Evolutionary conservation across 495 filamentous ascomycete genomes (phyloP).

Genomic region (Podospora pseudoanserina): DNA sequence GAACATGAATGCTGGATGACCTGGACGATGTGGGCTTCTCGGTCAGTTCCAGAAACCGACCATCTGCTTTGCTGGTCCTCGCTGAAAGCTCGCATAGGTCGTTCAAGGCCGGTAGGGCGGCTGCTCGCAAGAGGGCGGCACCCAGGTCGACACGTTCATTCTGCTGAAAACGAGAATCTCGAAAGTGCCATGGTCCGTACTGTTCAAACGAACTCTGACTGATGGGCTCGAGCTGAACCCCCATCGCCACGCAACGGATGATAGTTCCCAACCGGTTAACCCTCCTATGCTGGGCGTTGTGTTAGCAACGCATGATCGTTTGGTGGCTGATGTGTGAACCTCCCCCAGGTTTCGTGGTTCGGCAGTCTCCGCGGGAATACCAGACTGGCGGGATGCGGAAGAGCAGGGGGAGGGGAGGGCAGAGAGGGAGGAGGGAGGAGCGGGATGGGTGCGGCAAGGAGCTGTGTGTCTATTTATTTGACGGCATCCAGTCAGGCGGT

Average conservation of each 20-base stretch:
- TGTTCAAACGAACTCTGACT: slow-evolving; percentile 28
- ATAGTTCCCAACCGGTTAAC: neutral
- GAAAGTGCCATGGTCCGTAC: slow-evolving; percentile 33
- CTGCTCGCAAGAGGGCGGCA: slow-evolving; percentile 23
- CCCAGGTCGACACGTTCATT: slow-evolving; percentile 18
- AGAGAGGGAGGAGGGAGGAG: slow-evolving; percentile 14
- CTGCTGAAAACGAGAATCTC: slow-evolving; percentile 18
- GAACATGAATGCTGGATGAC: neutral
- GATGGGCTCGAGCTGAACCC: slow-evolving; percentile 28
- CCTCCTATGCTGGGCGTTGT: slow-evolving; percentile 6
- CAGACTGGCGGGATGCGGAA: slow-evolving; percentile 19
- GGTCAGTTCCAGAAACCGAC: neutral
- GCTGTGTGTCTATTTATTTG: slow-evolving; percentile 28
- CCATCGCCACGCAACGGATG: slow-evolving; percentile 19
- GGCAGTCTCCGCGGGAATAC: slow-evolving; percentile 22
- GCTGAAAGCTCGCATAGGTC: slow-evolving; percentile 20
- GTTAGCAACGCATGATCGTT: slow-evolving; percentile 22
- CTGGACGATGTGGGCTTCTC: neutral
- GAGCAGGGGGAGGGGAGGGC: slow-evolving; percentile 8
- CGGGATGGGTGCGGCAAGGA: slow-evolving; percentile 21
- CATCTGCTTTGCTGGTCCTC: slow-evolving; percentile 6
- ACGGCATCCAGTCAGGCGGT: slow-evolving; percentile 30
- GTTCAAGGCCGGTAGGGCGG: slow-evolving; percentile 20
- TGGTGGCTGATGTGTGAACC: neutral
- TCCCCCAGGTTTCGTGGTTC: slow-evolving; percentile 11